Evolutionary conservation across 345 rosid species (phyloP).

Genomic region (Syzygium jambos): DNA sequence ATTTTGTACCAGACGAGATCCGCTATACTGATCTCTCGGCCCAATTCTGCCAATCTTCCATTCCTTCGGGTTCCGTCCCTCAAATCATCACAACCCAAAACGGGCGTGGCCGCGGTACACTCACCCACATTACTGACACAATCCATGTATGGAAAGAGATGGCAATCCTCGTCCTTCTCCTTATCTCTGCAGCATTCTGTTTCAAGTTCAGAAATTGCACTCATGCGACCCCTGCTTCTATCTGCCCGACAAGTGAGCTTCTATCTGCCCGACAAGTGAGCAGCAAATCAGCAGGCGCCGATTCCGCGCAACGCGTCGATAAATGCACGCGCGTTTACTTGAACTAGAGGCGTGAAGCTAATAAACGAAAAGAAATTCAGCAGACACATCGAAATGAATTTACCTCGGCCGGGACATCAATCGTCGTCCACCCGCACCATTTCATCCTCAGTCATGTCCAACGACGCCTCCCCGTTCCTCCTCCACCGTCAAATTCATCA

Average conservation of each 20-base stretch:
- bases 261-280: not conserved
- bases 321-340: not conserved
- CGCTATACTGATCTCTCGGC: constrained; percentile 17
- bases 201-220: not conserved
- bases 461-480: not conserved
- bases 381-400: not conserved
- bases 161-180: not conserved
- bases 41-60: not conserved
- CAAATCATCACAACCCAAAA: not conserved
- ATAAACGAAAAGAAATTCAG: not conserved
- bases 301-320: not conserved
- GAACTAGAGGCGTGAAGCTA: not conserved
- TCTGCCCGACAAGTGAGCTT: not conserved
- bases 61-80: not conserved
- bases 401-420: not conserved
- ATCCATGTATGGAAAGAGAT: not conserved
- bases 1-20: constrained; percentile 93
- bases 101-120: not conserved
- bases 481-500: not conserved
- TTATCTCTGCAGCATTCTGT: not conserved
- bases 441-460: not conserved
- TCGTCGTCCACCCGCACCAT: not conserved
- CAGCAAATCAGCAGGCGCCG: not conserved
- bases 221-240: not conserved
- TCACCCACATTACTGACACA: not conserved